Evolutionary conservation across 495 filamentous ascomycete species (phyloP).

Genomic region (Xylaria castorea): DNA sequence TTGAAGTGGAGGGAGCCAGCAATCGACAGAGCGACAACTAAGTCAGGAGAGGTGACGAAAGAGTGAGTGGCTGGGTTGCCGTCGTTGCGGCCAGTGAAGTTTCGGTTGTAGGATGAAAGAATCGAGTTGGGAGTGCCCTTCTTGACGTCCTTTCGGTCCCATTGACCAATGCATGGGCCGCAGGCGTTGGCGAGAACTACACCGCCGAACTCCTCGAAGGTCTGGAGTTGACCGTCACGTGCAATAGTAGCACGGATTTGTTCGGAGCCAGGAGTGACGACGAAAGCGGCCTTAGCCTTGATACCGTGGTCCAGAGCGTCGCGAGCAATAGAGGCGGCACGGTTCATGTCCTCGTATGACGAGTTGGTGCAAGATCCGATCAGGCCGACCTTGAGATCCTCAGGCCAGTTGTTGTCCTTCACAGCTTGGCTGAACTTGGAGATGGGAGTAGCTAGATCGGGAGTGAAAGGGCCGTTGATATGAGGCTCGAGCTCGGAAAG

Average conservation of each 20-base stretch:
- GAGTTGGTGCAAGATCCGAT: conserved; percentile 99
- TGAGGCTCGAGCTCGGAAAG: conserved; percentile 94
- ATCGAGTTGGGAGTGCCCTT: conserved; percentile 98
- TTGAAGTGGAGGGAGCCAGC: conserved; percentile 96
- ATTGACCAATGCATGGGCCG: conserved; percentile 81
- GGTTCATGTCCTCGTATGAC: conserved; percentile 99
- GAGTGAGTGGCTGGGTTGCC: conserved; percentile 98
- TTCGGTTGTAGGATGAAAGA: conserved; percentile 96
- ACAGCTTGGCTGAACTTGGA: conserved; percentile 97
- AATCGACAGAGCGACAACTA: conserved; percentile 90
- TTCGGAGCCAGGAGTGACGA: conserved; percentile 95
- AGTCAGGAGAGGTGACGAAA: conserved; percentile 97
- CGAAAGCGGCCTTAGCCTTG: conserved; percentile 93
- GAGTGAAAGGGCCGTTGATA: conserved; percentile 99
- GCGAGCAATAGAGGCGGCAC: conserved; percentile 90
- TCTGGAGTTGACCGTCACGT: conserved; percentile 93
- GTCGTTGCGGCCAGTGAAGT: conserved; percentile 99
- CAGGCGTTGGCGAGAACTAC: conserved; percentile 97
- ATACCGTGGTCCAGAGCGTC: conserved; percentile 93
- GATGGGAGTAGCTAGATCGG: conserved; percentile 96
- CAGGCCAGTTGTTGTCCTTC: conserved; percentile 92
- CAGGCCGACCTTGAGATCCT: conserved; percentile 94
- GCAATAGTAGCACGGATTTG: conserved; percentile 96
- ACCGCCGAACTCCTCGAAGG: conserved; percentile 97
- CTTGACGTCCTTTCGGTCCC: conserved; percentile 93